phyloP scores from a whole-genome alignment of 2,329 filamentous ascomycete genomes.

The Cyanodermella asteris region DNA sequence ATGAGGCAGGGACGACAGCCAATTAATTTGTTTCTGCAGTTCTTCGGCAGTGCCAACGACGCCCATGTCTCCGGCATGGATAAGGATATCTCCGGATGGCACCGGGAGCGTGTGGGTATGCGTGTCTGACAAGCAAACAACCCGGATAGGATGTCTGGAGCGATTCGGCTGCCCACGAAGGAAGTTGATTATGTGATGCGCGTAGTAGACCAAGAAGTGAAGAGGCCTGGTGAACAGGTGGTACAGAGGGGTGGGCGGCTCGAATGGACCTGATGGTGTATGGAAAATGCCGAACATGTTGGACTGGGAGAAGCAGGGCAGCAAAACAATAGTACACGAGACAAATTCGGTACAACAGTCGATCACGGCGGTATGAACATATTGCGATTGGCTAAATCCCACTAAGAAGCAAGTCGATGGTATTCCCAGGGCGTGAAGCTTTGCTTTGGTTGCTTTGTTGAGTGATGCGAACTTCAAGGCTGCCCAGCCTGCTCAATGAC shows the following conservation, averaged over 20 bases:
- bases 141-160: conserved; percentile 38
- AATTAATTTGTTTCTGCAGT: conserved; percentile 68
- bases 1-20: conserved; percentile 55
- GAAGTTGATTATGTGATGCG: conserved; percentile 42
- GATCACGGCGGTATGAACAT: too few species aligned
- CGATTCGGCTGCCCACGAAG: conserved; percentile 38
- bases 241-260: conserved; percentile 32
- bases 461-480: too few species aligned
- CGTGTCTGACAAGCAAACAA: conserved; percentile 83
- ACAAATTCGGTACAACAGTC: too few species aligned
- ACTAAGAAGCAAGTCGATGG: too few species aligned
- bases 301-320: too few species aligned
- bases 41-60: conserved; percentile 48
- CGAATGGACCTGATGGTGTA: conserved; percentile 22
- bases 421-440: too few species aligned
- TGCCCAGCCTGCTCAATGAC: too few species aligned
- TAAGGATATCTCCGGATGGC: conserved; percentile 60
- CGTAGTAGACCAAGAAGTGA: conserved; percentile 34
- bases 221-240: conserved; percentile 47
- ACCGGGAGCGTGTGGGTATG: conserved; percentile 43
- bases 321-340: too few species aligned
- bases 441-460: too few species aligned
- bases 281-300: conserved; percentile 9
- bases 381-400: too few species aligned
- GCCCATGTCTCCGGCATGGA: conserved; percentile 75